These are phyloP conservation scores for Trichothecium roseum DNA, from an alignment of 2,329 filamentous ascomycete species.

Conservation along the genomic window DNA sequence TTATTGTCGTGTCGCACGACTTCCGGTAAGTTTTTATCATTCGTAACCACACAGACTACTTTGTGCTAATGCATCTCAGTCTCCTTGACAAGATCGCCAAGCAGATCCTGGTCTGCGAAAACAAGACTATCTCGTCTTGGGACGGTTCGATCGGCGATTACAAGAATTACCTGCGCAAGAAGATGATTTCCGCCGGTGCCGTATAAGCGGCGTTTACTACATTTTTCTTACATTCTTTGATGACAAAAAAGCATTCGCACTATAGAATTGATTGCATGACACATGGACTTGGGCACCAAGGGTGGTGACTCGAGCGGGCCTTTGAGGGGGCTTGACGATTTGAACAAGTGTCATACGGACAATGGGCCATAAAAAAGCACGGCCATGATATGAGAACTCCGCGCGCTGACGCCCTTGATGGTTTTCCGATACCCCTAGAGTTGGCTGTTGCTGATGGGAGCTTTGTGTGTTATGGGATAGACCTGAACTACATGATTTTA, in stretches of 20 bases:
- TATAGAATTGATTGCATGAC: too few species aligned
- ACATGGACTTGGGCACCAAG: too few species aligned
- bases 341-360: too few species aligned
- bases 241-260: too few species aligned
- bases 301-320: too few species aligned
- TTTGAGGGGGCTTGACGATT: too few species aligned
- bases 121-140: constrained; percentile 88
- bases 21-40: constrained; percentile 62
- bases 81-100: constrained; percentile 99
- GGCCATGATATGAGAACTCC: too few species aligned
- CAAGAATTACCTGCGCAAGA: constrained; percentile 98
- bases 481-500: constrained; percentile 10
- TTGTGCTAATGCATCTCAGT: constrained; percentile 32
- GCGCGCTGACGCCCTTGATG: constrained; percentile 14
- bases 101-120: constrained; percentile 98
- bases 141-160: constrained; percentile 83
- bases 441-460: constrained; percentile 13
- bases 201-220: constrained; percentile 47
- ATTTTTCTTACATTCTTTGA: neutral
- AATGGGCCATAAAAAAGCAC: constrained; percentile 6
- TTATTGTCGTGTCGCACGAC: constrained; percentile 96
- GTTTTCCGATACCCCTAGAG: constrained; percentile 18
- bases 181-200: constrained; percentile 85
- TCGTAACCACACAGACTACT: neutral
- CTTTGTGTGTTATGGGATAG: constrained; percentile 19